Conservation (phyloP, 2,329 filamentous ascomycete genomes). For the Cercospora citrullina region DNA sequence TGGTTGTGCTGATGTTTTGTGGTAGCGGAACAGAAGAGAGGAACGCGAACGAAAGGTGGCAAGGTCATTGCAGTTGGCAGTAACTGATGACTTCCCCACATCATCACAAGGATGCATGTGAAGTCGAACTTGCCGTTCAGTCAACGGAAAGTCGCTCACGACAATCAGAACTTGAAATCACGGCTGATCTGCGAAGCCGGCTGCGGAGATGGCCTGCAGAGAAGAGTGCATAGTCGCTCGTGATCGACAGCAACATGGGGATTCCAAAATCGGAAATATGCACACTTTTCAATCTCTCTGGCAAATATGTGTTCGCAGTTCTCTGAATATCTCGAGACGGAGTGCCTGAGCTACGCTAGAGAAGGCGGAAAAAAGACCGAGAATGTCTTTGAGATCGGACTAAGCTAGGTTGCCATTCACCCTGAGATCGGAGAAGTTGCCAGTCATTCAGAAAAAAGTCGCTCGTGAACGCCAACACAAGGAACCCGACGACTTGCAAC, state of each 20-base stretch:
- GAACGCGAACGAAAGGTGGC: not conserved
- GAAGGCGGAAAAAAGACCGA: not conserved
- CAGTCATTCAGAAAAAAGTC: not conserved
- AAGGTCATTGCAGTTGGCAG: not conserved
- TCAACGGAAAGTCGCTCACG: not conserved
- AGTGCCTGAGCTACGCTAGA: not conserved
- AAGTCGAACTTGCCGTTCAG: not conserved
- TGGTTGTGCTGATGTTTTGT: not conserved
- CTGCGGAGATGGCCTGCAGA: not conserved
- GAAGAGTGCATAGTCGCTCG: not conserved
- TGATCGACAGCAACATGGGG: not conserved
- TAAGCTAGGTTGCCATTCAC: not conserved
- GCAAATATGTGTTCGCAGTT: not conserved
- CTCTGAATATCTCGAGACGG: not conserved
- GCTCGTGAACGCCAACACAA: not conserved
- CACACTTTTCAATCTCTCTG: not conserved
- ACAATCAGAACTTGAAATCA: not conserved
- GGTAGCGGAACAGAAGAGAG: not conserved
- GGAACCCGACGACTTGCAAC: not conserved
- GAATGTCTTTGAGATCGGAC: not conserved
- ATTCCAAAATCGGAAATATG: not conserved
- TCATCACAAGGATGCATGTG: not conserved
- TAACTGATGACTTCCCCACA: not conserved
- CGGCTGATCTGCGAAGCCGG: not conserved
- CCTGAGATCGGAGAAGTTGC: not conserved